Base-by-base conservation (phyloP, 495 filamentous ascomycete species). In the Xylaria bambusicola region DNA sequence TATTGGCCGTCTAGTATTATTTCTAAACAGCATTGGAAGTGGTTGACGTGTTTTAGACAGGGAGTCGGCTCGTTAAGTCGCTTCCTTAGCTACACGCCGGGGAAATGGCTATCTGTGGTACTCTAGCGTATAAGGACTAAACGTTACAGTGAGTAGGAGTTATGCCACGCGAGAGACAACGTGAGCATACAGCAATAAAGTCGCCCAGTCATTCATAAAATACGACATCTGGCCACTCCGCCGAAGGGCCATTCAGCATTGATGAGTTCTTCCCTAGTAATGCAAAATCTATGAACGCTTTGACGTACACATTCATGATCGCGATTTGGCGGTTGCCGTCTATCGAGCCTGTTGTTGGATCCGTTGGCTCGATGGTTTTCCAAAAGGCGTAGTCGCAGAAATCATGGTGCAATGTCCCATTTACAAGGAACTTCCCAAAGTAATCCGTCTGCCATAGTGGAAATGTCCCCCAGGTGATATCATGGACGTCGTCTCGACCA, bases 351-450 rank as follows among this genome's bases (percentile, higher is more conserved):
- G 70, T 21, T 1, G 41, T 3, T n/a, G 12, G 60, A 42, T 67
- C 62, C 8, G 57, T 46, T 36, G 54, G 31, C 21, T 70, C 60
- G 12, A 69, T 18, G 1, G 64, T 61, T 33, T 58, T 65, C 61
- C 62, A 70, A 6, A 56, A 69, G 0, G 70, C 66, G 9, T 71
- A 62, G 58, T 79, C 75, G 5, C 67, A 69, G 58, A 74, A 79
- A 9, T 75, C 70, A 6, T 52, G 51, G 33, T 73, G 69, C 31
- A 1, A 23, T 5, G 65, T 35, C 1, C 62, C 67, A 10, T 55
- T 56, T 8, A 76, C 7, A 3, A 50, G 27, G 18, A 76, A 6
- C 35, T 65, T 54, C 10, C 46, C n/a, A 38, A 61, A 50, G 17
- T 59, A 55, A 1, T 55, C 63, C 15, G 67, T 60, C 58, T 69